phyloP scores from a whole-genome alignment of 129 eudicot genomes.

The Chrysanthemum lavandulifolium region DNA sequence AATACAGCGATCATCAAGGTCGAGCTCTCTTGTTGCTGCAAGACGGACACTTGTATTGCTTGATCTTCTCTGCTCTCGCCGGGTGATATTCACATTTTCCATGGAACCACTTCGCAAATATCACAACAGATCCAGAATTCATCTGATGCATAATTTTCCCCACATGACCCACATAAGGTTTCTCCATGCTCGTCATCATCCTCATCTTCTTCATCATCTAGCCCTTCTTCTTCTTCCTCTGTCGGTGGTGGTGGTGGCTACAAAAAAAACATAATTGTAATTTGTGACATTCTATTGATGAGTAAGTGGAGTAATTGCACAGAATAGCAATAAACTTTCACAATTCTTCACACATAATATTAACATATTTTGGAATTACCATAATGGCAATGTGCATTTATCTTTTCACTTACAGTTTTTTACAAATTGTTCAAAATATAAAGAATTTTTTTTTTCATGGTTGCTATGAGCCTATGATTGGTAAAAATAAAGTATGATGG shows the following conservation, averaged over 20 bases:
- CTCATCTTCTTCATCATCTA: slow-evolving; percentile 41
- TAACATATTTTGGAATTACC: no score
- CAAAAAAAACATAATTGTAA: slow-evolving; percentile 1
- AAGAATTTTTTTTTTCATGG: no score
- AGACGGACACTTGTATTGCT: slow-evolving; percentile 50
- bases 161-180: slow-evolving; percentile 59
- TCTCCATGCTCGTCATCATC: slow-evolving; percentile 45
- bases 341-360: not conserved
- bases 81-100: slow-evolving; percentile 68
- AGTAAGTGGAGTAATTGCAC: not conserved
- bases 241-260: slow-evolving; percentile 20
- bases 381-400: no score
- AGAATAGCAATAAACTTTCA: not conserved
- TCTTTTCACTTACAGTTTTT: no score
- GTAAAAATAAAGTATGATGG: no score
- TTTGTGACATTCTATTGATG: not conserved
- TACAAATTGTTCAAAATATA: no score
- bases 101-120: slow-evolving; percentile 74
- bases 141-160: slow-evolving; percentile 56
- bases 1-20: slow-evolving; percentile 29
- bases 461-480: no score
- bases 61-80: slow-evolving; percentile 46
- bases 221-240: slow-evolving; percentile 26
- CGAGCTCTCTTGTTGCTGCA: slow-evolving; percentile 46
- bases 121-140: slow-evolving; percentile 94